Conservation (phyloP, 1,284 basidiomycete genomes). For the Cutaneotrichosporon curvatum region DNA sequence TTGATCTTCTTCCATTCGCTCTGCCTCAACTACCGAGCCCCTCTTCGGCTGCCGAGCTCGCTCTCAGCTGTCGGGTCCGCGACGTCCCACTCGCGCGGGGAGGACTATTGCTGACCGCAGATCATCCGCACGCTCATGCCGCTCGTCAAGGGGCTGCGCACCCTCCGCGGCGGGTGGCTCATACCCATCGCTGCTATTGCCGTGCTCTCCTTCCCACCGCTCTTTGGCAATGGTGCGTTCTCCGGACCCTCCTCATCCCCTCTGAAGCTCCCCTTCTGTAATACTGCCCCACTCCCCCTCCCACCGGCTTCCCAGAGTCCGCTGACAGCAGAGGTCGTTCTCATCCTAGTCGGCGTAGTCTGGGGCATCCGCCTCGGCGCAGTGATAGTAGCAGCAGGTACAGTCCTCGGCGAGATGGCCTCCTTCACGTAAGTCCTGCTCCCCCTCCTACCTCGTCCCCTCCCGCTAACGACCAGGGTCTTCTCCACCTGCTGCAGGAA, state of each 20-base stretch:
- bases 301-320: not conserved
- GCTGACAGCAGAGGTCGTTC: constrained; percentile 26
- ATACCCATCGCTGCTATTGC: constrained; percentile 41
- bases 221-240: constrained; percentile 38
- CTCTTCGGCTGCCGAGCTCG: too few species aligned
- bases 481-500: constrained; percentile 41
- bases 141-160: constrained; percentile 16
- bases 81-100: too few species aligned
- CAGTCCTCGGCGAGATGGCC: constrained; percentile 37
- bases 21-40: too few species aligned
- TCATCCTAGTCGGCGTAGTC: constrained; percentile 39
- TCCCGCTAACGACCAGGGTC: constrained; percentile 1
- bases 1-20: not conserved
- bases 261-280: too few species aligned
- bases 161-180: constrained; percentile 29
- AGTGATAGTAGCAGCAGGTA: constrained; percentile 35
- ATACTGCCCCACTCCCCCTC: too few species aligned
- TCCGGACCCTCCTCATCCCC: not conserved
- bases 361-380: constrained; percentile 44
- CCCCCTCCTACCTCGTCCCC: too few species aligned
- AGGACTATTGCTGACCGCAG: constrained; percentile 9
- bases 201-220: constrained; percentile 45
- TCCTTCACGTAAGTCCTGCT: constrained; percentile 22
- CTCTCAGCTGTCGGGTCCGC: too few species aligned
- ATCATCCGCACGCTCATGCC: constrained; percentile 29